phyloP scores from a whole-genome alignment of 768 basidiomycete genomes.

The Russula olivacea region DNA sequence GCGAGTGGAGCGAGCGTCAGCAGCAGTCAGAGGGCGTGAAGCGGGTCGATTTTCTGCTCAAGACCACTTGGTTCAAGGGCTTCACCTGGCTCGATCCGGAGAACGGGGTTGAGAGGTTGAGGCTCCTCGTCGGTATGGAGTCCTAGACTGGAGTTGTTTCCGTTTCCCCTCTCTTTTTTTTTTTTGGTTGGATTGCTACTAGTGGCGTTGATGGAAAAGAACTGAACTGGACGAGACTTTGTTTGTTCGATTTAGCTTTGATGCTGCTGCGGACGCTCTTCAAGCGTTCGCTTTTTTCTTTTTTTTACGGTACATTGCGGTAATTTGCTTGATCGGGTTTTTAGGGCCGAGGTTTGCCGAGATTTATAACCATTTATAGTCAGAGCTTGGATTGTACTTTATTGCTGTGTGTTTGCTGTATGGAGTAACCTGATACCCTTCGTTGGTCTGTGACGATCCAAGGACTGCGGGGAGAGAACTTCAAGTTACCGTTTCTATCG shows the following conservation, averaged over 20 bases:
- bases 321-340: not conserved
- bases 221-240: not conserved
- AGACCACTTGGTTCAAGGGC: conserved; percentile 22
- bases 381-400: not conserved
- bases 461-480: not conserved
- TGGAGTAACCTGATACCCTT: not conserved
- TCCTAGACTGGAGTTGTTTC: not conserved
- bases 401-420: not conserved
- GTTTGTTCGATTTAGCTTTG: not conserved
- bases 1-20: conserved; percentile 4
- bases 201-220: not conserved
- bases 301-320: not conserved
- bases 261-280: not conserved
- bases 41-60: conserved; percentile 24
- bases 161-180: not conserved
- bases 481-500: too few relatives aligned
- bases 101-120: conserved; percentile 21
- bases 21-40: conserved; percentile 24
- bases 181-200: too few relatives aligned
- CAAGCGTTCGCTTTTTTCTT: too few relatives aligned
- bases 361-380: not conserved
- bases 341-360: not conserved
- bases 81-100: conserved; percentile 22
- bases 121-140: conserved; percentile 15
- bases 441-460: not conserved